Percentiles rank a stretch among this genome's conserved stretches.
Evolutionary conservation across 768 basidiomycete genomes (phyloP).

Genomic region (Tubosaeta sp.): DNA sequence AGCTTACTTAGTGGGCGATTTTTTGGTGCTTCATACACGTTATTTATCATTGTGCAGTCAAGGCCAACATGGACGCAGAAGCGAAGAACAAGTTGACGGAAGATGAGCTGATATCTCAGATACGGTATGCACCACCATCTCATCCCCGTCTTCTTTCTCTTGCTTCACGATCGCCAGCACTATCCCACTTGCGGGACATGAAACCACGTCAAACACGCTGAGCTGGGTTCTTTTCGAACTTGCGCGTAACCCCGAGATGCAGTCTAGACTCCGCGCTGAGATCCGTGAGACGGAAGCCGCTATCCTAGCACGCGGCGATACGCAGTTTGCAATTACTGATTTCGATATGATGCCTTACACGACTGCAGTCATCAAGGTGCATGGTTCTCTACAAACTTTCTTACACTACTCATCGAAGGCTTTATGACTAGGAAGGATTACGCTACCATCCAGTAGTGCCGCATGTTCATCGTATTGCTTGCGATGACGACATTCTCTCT

Average conservation of each 20-base stretch:
- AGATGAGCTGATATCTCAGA: constrained; percentile 4
- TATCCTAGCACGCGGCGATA: constrained; percentile 1
- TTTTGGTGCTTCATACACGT: neutral
- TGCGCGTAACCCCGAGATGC: constrained; percentile 52
- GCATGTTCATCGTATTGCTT: constrained; percentile 49
- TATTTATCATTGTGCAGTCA: constrained; percentile 12
- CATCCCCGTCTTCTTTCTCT: no score
- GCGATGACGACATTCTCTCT: constrained; percentile 42
- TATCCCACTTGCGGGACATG: constrained; percentile 45
- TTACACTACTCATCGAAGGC: no score
- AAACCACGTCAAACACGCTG: constrained; percentile 53
- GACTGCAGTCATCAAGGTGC: constrained; percentile 28
- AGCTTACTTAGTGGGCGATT: constrained; percentile 36
- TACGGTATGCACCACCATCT: constrained; percentile 14
- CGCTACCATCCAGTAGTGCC: constrained; percentile 48
- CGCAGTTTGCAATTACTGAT: constrained; percentile 32
- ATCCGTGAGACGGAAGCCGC: constrained; percentile 3
- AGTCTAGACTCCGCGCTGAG: constrained; percentile 50
- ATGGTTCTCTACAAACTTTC: neutral
- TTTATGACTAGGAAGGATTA: constrained; percentile 28
- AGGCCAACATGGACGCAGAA: constrained; percentile 25
- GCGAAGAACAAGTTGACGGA: constrained; percentile 24
- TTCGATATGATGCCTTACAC: constrained; percentile 48
- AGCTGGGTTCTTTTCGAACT: constrained; percentile 42
- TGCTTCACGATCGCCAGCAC: constrained; percentile 28